These are phyloP conservation scores for Phascolomyces articulosus DNA, from an alignment of 371 early-diverging fungal species.

Conservation along the genomic window DNA sequence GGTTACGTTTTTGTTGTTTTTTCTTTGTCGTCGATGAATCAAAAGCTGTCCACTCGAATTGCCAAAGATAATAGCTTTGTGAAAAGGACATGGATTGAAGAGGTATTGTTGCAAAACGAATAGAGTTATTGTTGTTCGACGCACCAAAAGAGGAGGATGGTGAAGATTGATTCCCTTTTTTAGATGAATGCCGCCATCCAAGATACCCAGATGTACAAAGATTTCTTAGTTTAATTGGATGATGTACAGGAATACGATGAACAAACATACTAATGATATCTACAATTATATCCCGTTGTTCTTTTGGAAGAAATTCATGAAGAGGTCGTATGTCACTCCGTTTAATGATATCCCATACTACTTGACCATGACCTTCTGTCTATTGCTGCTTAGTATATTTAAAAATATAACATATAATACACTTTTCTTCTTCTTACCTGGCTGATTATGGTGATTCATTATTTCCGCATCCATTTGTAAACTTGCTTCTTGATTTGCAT, in stretches of 20 bases:
- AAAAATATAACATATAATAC: not conserved
- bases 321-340: conserved; percentile 37
- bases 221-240: conserved; percentile 39
- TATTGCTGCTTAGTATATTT: conserved; percentile 18
- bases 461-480: conserved; percentile 8
- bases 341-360: conserved; percentile 30
- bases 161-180: not conserved
- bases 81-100: conserved; percentile 3
- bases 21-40: not conserved
- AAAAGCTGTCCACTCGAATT: conserved; percentile 6
- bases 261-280: conserved; percentile 28
- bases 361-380: conserved; percentile 12
- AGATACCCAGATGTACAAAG: conserved; percentile 34
- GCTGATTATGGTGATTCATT: not conserved
- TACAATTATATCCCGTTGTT: conserved; percentile 18
- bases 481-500: conserved; percentile 25
- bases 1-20: not conserved
- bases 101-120: conserved; percentile 6
- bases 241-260: conserved; percentile 28
- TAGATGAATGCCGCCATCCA: conserved; percentile 30
- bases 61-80: conserved; percentile 34
- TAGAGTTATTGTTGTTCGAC: conserved; percentile 1
- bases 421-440: not conserved
- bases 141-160: no score
- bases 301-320: conserved; percentile 35